A percentile compares a stretch with the other conserved stretches of the same genome.
phyloP scores from a whole-genome alignment of 768 basidiomycete genomes.

The Pisolithus orientalis region DNA sequence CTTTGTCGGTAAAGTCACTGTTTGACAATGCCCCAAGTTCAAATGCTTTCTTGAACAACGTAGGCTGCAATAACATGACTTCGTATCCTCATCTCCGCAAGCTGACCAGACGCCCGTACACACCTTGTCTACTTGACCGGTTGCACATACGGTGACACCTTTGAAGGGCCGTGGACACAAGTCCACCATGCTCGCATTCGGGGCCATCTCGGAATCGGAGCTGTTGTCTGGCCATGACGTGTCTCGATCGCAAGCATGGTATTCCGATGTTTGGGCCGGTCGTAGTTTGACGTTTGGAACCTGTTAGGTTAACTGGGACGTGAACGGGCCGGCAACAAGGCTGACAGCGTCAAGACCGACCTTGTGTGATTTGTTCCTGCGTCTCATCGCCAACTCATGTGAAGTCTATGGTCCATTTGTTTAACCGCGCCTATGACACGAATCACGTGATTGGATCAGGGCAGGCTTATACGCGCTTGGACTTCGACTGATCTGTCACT shows the following conservation, averaged over 20 bases:
- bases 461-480: constrained; percentile 13
- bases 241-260: constrained; percentile 22
- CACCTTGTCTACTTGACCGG: constrained; percentile 77
- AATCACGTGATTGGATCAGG: constrained; percentile 21
- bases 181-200: constrained; percentile 40
- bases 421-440: background rate
- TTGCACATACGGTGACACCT: constrained; percentile 63
- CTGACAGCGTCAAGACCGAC: constrained; percentile 20
- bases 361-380: constrained; percentile 64
- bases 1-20: constrained; percentile 71
- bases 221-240: constrained; percentile 31
- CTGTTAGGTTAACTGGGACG: constrained; percentile 27
- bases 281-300: constrained; percentile 81
- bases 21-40: constrained; percentile 74
- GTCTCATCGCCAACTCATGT: constrained; percentile 31
- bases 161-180: constrained; percentile 63
- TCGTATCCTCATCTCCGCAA: background rate
- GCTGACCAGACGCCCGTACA: constrained; percentile 8
- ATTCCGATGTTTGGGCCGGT: constrained; percentile 42
- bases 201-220: constrained; percentile 45
- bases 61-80: constrained; percentile 38
- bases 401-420: background rate
- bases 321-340: background rate
- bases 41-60: constrained; percentile 66
- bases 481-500: background rate